Base-by-base conservation (phyloP, 805 yeast genomes). In the Teunomyces cretensis region DNA sequence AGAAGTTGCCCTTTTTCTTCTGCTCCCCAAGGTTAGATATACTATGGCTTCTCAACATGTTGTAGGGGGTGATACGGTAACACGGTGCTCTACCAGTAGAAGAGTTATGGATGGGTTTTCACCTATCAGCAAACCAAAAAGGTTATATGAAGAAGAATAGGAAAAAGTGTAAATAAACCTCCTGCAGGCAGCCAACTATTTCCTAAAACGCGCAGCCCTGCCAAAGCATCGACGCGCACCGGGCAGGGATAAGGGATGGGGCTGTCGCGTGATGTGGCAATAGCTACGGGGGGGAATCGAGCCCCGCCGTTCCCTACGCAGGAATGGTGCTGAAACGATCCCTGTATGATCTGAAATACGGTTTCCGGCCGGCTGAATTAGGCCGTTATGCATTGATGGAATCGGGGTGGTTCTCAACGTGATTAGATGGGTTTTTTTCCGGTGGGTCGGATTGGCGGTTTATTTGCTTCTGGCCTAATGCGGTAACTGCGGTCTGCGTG, bases 1-100 rank as follows among this genome's bases (percentile, higher is more conserved):
- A 52, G 39, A 57, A 45, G n/a, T 47, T 26, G 9, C 37, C 30
- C 28, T 44, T 47, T 30, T 47, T 26, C 43, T 41, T 47, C 31
- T 47, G 53, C n/a, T 59, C 64, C 36, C 50, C 49, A 6, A 62
- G 42, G 44, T 58, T 58, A 16, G 55, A 47, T 9, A 58, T 56
- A 42, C 65, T 60, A 30, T 58, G 64, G 40, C 65, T 61, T 41
- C 65, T 54, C 30, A 62, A 50, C 67, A 62, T 62, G 24, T 19
- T 45, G 39, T 17, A 9, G 22, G 19, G 28, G 22, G 17, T 22
- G 8, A 12, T 11, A 15, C 9, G 13, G 38, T 35, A 35, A 35
- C 38, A 22, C 26, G 9, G 38, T 19, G 8, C 33, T 9, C 6
- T 19, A n/a, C 8, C 2, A 11, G 8, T 6, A 14, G 5, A 14